phyloP scores from a whole-genome alignment of 2,329 filamentous ascomycete genomes.

The Botryotinia convoluta region DNA sequence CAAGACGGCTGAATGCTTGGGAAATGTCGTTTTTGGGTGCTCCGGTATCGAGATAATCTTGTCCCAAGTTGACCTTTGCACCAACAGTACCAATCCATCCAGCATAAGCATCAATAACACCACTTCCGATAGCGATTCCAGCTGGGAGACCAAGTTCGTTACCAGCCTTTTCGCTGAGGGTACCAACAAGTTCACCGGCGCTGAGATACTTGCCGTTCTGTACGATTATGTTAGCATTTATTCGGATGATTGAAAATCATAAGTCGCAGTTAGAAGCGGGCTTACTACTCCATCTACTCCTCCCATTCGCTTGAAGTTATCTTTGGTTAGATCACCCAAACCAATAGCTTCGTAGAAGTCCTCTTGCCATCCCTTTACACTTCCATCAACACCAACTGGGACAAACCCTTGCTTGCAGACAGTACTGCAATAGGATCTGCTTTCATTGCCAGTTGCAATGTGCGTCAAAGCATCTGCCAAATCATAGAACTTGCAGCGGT shows the following conservation, averaged over 20 bases:
- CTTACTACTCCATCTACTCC: slow-evolving; percentile 93
- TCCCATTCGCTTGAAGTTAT: slow-evolving; percentile 90
- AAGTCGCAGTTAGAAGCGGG: slow-evolving; percentile 44
- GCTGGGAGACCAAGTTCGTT: slow-evolving; percentile 78
- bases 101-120: slow-evolving; percentile 97
- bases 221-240: slow-evolving; percentile 19
- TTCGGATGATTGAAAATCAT: slow-evolving; percentile 19
- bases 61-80: slow-evolving; percentile 78
- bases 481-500: slow-evolving; percentile 95
- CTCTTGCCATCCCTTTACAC: slow-evolving; percentile 96
- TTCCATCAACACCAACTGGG: slow-evolving; percentile 94
- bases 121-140: slow-evolving; percentile 89
- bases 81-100: slow-evolving; percentile 99
- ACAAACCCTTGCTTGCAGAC: slow-evolving; percentile 98
- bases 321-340: slow-evolving; percentile 75
- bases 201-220: slow-evolving; percentile 91
- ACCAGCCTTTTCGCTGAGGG: slow-evolving; percentile 78
- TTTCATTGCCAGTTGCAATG: slow-evolving; percentile 88
- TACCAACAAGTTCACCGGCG: slow-evolving; percentile 86
- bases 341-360: slow-evolving; percentile 89
- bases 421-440: slow-evolving; percentile 88
- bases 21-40: slow-evolving; percentile 79
- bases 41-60: slow-evolving; percentile 64
- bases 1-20: slow-evolving; percentile 88
- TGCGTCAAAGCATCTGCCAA: slow-evolving; percentile 90